Evolutionary conservation across 2,329 filamentous ascomycete species (phyloP).

Genomic region (Aspergillus quadricinctus): DNA sequence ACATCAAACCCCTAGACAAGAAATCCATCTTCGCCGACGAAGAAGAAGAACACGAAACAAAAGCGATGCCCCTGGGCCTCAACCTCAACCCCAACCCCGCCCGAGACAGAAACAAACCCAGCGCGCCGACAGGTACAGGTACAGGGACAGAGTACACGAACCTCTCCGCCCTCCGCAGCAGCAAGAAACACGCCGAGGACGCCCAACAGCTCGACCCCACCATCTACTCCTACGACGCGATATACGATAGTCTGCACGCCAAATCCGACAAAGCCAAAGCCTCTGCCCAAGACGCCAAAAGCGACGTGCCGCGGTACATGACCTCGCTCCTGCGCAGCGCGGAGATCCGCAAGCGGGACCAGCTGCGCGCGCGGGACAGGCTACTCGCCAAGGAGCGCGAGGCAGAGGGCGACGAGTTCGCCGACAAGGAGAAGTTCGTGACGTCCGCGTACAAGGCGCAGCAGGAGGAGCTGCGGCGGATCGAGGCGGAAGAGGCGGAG

Average conservation of each 20-base stretch:
- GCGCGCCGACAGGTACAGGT: not conserved
- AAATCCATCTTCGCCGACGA: slow-evolving; percentile 36
- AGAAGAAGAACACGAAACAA: slow-evolving; percentile 25
- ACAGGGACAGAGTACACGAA: slow-evolving; percentile 34
- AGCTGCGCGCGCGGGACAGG: slow-evolving; percentile 58
- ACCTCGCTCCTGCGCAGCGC: slow-evolving; percentile 55
- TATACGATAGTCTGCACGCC: slow-evolving; percentile 46
- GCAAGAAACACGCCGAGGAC: slow-evolving; percentile 41
- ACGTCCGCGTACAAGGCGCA: slow-evolving; percentile 62
- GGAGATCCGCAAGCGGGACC: slow-evolving; percentile 60
- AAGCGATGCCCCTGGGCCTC: slow-evolving; percentile 16
- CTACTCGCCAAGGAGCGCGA: slow-evolving; percentile 58
- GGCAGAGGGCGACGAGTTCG: slow-evolving; percentile 62
- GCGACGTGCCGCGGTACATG: slow-evolving; percentile 55
- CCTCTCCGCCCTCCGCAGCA: slow-evolving; percentile 44
- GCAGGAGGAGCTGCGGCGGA: slow-evolving; percentile 54
- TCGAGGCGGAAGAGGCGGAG: slow-evolving; percentile 56
- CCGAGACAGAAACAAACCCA: slow-evolving; percentile 12
- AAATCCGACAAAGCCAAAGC: slow-evolving; percentile 27
- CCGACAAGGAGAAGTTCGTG: slow-evolving; percentile 64
- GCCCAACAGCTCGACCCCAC: slow-evolving; percentile 43
- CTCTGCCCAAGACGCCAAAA: slow-evolving; percentile 13
- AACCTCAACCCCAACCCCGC: slow-evolving; percentile 29
- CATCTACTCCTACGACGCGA: slow-evolving; percentile 48
- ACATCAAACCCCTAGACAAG: slow-evolving; percentile 31